Evolutionary conservation across 805 yeast species (phyloP).

Genomic region (Lipomyces orientalis): DNA sequence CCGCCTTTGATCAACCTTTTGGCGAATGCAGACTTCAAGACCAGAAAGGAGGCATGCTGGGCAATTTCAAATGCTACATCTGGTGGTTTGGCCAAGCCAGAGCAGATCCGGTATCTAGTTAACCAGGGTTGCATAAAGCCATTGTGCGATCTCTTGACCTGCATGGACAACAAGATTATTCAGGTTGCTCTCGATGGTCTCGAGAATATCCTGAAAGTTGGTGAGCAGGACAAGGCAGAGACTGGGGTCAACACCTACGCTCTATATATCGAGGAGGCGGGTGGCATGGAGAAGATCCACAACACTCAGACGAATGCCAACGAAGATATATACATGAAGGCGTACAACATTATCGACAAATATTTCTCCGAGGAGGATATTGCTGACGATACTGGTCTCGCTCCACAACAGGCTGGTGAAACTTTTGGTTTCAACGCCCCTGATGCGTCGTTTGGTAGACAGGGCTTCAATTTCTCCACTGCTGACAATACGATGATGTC

Average conservation of each 20-base stretch:
- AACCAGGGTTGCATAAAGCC: constrained; percentile 97
- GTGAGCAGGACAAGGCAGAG: constrained; percentile 87
- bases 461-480: constrained; percentile 55
- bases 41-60: constrained; percentile 99
- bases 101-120: constrained; percentile 90
- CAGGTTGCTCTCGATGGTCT: constrained; percentile 95
- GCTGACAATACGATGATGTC: background rate
- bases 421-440: constrained; percentile 85
- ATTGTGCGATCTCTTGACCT: constrained; percentile 84
- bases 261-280: constrained; percentile 93
- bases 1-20: constrained; percentile 86
- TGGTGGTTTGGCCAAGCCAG: constrained; percentile 91
- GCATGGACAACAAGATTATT: constrained; percentile 88
- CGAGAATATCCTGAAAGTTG: constrained; percentile 91
- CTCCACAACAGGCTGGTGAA: constrained; percentile 79
- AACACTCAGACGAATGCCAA: constrained; percentile 91
- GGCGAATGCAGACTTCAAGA: constrained; percentile 86
- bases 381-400: constrained; percentile 62
- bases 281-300: constrained; percentile 95
- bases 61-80: constrained; percentile 97
- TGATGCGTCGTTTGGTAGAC: constrained; percentile 48
- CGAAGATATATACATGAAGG: constrained; percentile 90
- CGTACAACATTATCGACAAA: constrained; percentile 85
- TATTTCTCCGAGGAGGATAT: constrained; percentile 86
- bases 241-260: constrained; percentile 85